A percentile compares a stretch with the other conserved stretches of the same genome.
These are phyloP conservation scores for Vigna radiata DNA, from an alignment of 306 rosid genomes.

Conservation along the genomic window DNA sequence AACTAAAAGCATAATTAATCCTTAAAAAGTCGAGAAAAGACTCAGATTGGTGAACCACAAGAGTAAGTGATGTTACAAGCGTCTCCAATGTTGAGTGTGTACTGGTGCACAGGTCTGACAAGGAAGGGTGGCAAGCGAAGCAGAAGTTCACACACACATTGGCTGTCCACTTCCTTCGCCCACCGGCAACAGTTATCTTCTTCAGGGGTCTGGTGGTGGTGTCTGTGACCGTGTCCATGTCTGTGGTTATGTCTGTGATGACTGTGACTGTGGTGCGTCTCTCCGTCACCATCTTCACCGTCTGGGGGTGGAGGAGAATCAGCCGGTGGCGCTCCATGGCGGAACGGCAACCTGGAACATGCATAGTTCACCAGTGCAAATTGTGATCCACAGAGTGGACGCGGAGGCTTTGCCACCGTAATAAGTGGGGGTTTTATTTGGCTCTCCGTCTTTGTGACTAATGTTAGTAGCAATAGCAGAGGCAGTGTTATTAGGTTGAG, in stretches of 20 bases:
- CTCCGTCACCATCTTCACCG: background rate
- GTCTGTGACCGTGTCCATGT: conserved; percentile 24
- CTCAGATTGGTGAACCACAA: conserved; percentile 47
- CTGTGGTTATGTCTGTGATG: background rate
- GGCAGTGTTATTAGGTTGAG: conserved; percentile 28
- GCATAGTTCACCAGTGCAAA: conserved; percentile 75
- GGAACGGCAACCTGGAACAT: conserved; percentile 61
- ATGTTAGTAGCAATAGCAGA: conserved; percentile 44
- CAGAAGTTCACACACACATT: conserved; percentile 77
- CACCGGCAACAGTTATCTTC: conserved; percentile 80
- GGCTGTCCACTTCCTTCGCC: conserved; percentile 63
- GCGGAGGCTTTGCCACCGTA: conserved; percentile 31
- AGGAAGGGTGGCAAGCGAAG: conserved; percentile 63
- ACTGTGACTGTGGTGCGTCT: background rate
- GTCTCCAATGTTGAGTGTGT: conserved; percentile 43
- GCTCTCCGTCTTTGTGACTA: conserved; percentile 49
- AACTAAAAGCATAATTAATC: background rate
- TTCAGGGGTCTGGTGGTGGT: conserved; percentile 22
- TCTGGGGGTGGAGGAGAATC: conserved; percentile 40
- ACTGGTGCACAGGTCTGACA: conserved; percentile 41
- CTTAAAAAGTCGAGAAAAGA: background rate
- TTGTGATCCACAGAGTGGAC: conserved; percentile 74
- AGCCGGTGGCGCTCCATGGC: conserved; percentile 40
- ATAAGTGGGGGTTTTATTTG: background rate
- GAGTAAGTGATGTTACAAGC: conserved; percentile 43